Conservation (phyloP, 2,329 filamentous ascomycete species). For the Teratosphaeria pseudoeucalypti region DNA sequence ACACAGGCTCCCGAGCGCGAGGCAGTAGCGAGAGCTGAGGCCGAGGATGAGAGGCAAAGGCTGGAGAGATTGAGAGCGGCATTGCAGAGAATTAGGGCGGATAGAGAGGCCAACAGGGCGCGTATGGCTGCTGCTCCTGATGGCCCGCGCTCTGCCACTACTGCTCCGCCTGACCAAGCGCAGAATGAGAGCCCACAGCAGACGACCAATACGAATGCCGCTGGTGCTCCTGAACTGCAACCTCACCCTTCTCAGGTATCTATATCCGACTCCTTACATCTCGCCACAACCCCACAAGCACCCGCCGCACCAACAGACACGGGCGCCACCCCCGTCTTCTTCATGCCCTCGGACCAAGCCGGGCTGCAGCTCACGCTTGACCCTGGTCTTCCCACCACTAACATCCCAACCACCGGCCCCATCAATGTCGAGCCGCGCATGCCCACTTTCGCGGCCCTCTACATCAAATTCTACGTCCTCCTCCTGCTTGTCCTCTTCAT, state of each 20-base stretch:
- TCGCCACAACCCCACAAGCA: constrained; percentile 35
- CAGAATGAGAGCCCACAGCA: not conserved
- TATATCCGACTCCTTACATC: constrained; percentile 33
- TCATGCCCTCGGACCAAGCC: constrained; percentile 49
- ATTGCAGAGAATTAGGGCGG: constrained; percentile 14
- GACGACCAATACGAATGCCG: not conserved
- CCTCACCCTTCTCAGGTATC: not conserved
- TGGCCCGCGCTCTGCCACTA: not conserved
- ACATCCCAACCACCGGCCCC: not conserved
- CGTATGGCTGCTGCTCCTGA: constrained; percentile 5
- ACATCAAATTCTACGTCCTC: constrained; percentile 51
- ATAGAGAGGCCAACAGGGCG: constrained; percentile 1
- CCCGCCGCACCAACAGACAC: constrained; percentile 33
- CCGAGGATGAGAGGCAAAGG: constrained; percentile 23
- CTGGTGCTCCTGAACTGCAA: not conserved
- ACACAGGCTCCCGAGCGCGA: constrained; percentile 46
- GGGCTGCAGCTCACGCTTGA: constrained; percentile 24
- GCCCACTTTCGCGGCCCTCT: constrained; percentile 44
- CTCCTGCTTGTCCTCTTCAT: constrained; percentile 49
- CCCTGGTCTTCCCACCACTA: constrained; percentile 7
- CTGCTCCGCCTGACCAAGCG: constrained; percentile 1
- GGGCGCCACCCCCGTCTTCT: constrained; percentile 42
- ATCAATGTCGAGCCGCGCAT: constrained; percentile 8
- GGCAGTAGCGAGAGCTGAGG: constrained; percentile 33
- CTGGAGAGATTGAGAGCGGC: constrained; percentile 13